Percentiles rank a stretch among this genome's conserved stretches.
These are phyloP conservation scores for Iris pallida DNA, from an alignment of 116 monocot species.

Conservation along the genomic window DNA sequence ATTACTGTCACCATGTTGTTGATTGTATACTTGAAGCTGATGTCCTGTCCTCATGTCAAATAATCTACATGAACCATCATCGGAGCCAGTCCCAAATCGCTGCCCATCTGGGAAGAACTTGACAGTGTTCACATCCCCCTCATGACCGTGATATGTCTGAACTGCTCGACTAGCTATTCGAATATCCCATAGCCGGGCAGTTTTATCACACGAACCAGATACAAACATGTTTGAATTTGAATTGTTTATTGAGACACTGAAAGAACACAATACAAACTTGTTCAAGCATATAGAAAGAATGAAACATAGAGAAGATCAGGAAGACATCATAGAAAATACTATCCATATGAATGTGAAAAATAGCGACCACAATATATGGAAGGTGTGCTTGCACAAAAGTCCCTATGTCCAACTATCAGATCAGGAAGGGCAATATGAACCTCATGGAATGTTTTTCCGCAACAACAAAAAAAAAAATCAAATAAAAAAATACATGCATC, in stretches of 20 bases:
- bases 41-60: slow-evolving; percentile 92
- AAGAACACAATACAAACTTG: background rate
- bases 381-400: no score
- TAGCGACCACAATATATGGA: no score
- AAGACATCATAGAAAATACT: no score
- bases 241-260: slow-evolving; percentile 72
- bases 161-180: slow-evolving; percentile 81
- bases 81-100: slow-evolving; percentile 86
- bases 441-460: no score
- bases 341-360: no score
- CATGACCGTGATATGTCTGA: slow-evolving; percentile 66
- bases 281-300: background rate
- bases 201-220: slow-evolving; percentile 84
- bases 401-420: no score
- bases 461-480: no score
- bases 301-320: background rate
- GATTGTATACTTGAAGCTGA: slow-evolving; percentile 78
- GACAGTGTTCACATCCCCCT: slow-evolving; percentile 75
- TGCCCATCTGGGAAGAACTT: slow-evolving; percentile 93
- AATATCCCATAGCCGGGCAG: slow-evolving; percentile 82
- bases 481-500: no score
- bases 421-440: no score
- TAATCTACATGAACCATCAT: slow-evolving; percentile 80
- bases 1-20: slow-evolving; percentile 34
- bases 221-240: slow-evolving; percentile 79